Evolutionary conservation across 495 filamentous ascomycete genomes (phyloP), one percentile per base, ranked within the genome.

Genomic region (Lophiotrema nucula): DNA sequence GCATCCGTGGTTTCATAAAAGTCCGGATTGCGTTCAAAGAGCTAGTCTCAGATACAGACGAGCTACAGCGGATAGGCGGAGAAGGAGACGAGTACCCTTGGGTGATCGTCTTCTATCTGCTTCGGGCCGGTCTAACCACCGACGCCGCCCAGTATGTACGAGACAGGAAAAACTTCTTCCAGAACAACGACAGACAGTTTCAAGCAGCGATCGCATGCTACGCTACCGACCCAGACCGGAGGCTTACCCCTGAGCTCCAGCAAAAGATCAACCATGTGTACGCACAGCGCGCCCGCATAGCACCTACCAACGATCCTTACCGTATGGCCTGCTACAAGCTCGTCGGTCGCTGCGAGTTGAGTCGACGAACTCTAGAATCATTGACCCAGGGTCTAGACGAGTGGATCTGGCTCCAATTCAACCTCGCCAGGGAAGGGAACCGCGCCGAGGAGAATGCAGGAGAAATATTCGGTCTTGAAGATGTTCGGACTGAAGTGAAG

Each of bases 291-390:
- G 75, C 82, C 18, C 83, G 88, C 42, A 89, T 92, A 67, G 88
- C 89, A 11, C 89, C 95, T 50, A 86, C 90, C 56, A 86, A 87
- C 13, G 83, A 99, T 75, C 95, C 93, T 33, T 99, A 93, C 73
- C 84, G 91, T 39, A 90, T 95, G 83, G 92, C 92, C 15, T 96
- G 95, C 70, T 97, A 97, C 79, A 97, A 97, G 73, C 83, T 99
- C 52, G 86, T 97, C 64, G 93, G 93, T 43, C 90, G 93, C 27
- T 96, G 92, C 73, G 93, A 97, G 64, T 80, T 99, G 18, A 78
- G 73, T 56, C 86, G 86, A 47, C 82, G 91, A 60, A 88, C 80
- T 53, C 77, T 97, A 11, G 88, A 95, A n/a, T 81, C 44, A 78
- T 19, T 97, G 16, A 85, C 82, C 51, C 87, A 87, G 53, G 86